These are phyloP conservation scores for Dendrocalamus latiflorus DNA, from an alignment of 202 grass and related monocot species.

Conservation along the genomic window DNA sequence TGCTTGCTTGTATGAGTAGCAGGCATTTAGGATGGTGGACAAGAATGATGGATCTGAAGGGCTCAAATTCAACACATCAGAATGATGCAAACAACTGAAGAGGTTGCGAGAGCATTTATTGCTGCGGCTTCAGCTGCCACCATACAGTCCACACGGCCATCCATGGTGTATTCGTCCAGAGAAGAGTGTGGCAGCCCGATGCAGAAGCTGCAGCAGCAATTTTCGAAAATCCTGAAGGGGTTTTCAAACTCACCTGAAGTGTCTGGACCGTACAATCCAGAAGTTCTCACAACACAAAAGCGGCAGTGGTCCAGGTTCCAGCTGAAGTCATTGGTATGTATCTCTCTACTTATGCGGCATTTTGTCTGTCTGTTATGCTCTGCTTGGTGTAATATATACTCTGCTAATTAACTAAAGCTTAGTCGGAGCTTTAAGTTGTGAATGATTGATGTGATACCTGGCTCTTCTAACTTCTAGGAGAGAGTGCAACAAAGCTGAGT, in stretches of 20 bases:
- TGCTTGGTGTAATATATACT: neutral
- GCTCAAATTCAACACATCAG: slow-evolving; percentile 51
- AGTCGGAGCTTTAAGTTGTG: neutral
- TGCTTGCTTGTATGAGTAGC: neutral
- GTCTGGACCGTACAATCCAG: slow-evolving; percentile 77
- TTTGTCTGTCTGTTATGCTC: neutral
- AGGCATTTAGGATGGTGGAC: slow-evolving; percentile 50
- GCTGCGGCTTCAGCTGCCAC: slow-evolving; percentile 66
- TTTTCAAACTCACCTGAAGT: slow-evolving; percentile 72
- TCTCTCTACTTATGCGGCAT: slow-evolving; percentile 12
- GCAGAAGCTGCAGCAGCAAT: slow-evolving; percentile 79
- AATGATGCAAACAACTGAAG: slow-evolving; percentile 76
- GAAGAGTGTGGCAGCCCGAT: slow-evolving; percentile 66
- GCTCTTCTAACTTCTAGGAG: neutral
- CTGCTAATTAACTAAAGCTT: slow-evolving; percentile 12
- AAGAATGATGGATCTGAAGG: slow-evolving; percentile 66
- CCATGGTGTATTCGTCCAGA: slow-evolving; percentile 56
- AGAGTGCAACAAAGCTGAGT: neutral
- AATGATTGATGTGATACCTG: neutral
- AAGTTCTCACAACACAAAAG: slow-evolving; percentile 88
- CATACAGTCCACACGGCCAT: slow-evolving; percentile 49
- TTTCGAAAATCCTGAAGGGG: slow-evolving; percentile 71
- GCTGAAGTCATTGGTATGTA: slow-evolving; percentile 71
- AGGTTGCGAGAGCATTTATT: slow-evolving; percentile 62
- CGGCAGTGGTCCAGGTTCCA: slow-evolving; percentile 94